Evolutionary conservation across 495 filamentous ascomycete species (phyloP).

Genomic region (Podospora comata): DNA sequence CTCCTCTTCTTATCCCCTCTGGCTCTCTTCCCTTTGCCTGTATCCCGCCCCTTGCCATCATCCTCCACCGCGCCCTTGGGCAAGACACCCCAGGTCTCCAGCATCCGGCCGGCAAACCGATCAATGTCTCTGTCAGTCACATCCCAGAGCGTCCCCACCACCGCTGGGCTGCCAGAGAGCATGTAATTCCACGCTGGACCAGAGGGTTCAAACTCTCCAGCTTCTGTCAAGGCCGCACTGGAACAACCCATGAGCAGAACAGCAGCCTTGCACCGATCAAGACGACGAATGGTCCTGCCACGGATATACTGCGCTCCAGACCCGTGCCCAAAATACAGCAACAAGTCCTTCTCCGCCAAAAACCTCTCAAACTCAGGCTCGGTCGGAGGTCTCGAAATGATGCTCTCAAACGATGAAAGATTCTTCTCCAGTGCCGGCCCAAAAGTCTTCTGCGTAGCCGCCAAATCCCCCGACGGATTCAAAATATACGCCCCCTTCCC

Average conservation of each 20-base stretch:
- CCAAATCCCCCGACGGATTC: constrained; percentile 80
- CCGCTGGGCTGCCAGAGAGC: constrained; percentile 74
- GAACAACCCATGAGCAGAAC: constrained; percentile 91
- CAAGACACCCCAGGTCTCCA: constrained; percentile 84
- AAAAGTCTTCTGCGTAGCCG: constrained; percentile 73
- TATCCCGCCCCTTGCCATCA: constrained; percentile 20
- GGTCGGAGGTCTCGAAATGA: constrained; percentile 64
- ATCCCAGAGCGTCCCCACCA: constrained; percentile 93
- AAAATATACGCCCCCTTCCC: constrained; percentile 70
- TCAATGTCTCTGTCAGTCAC: constrained; percentile 97
- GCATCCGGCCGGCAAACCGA: constrained; percentile 70
- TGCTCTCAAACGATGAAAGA: constrained; percentile 52
- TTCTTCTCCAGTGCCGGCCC: constrained; percentile 56
- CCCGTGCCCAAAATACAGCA: constrained; percentile 95
- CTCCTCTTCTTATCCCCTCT: constrained; percentile 28
- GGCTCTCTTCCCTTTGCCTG: constrained; percentile 27
- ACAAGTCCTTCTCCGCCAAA: constrained; percentile 59
- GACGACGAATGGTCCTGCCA: constrained; percentile 67
- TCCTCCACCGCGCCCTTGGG: constrained; percentile 33
- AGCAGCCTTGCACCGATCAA: constrained; percentile 65
- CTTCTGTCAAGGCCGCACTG: constrained; percentile 70
- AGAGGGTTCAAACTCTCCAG: constrained; percentile 83
- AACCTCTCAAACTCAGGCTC: constrained; percentile 70
- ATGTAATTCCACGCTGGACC: constrained; percentile 90
- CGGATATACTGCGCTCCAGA: constrained; percentile 93